These are phyloP conservation scores for Circinella umbellata DNA, from an alignment of 371 early-diverging fungal genomes.

Conservation along the genomic window DNA sequence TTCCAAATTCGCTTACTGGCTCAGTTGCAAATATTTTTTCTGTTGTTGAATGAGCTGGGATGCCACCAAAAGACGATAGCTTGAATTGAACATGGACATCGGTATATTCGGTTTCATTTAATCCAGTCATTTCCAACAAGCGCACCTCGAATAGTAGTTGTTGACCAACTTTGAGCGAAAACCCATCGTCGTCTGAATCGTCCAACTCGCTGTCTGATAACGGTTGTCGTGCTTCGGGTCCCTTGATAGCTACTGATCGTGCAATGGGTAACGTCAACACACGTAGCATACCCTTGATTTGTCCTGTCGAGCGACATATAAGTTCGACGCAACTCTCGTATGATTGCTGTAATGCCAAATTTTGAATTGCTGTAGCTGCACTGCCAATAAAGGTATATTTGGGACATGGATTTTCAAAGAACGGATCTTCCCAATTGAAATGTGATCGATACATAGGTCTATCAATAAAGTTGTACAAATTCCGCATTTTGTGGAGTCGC, in stretches of 20 bases:
- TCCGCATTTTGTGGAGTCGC: conserved; percentile 78
- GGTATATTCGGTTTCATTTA: conserved; percentile 69
- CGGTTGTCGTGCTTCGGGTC: conserved; percentile 16
- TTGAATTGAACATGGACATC: conserved; percentile 84
- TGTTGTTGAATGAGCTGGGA: conserved; percentile 29
- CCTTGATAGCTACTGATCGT: conserved; percentile 31
- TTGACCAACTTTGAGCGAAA: conserved; percentile 49
- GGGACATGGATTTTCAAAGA: conserved; percentile 65
- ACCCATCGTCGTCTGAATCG: conserved; percentile 13
- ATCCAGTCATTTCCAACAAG: conserved; percentile 66
- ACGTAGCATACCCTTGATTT: conserved; percentile 52
- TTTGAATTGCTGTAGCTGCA: conserved; percentile 59
- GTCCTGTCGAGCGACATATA: conserved; percentile 61
- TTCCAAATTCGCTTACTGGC: conserved; percentile 57
- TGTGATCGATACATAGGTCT: conserved; percentile 72
- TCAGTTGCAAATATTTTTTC: conserved; percentile 69
- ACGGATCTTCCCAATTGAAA: conserved; percentile 76
- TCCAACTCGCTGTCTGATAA: conserved; percentile 12
- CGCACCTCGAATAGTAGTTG: conserved; percentile 77
- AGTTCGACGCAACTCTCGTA: conserved; percentile 64
- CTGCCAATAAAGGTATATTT: conserved; percentile 73
- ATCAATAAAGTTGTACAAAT: conserved; percentile 73
- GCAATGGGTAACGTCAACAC: conserved; percentile 58
- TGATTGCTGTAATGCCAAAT: conserved; percentile 52
- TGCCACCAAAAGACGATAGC: conserved; percentile 65